Evolutionary conservation across 208 protist species (phyloP), one percentile per base, ranked within the genome.

Genomic region (Entamoeba invadens): DNA sequence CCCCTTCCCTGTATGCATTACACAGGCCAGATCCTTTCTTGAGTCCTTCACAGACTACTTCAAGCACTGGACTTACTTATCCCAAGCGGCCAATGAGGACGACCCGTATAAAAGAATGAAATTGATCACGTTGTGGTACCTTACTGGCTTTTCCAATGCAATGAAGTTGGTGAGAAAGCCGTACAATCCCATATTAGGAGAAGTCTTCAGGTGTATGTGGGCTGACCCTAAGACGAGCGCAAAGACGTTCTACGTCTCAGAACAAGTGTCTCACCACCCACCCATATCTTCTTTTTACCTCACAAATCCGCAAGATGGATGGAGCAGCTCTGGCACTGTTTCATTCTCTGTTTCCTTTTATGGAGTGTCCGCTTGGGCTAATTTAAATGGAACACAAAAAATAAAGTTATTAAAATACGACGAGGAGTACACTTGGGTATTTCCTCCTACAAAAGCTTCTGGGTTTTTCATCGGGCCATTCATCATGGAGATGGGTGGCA

Each of bases 111-210:
- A 93, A 18, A 50, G 47, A 94, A 93, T 95, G 45, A 45, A 94
- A 44, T 14, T 45, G 31, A 14, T 92, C 8, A 14, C 87, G 2
- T 91, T 95, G 92, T 98, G 97, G 97, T 98, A 97, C 93, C 42
- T 98, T 5, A 96, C 96, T 25, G 97, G 96, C n/a, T 98, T 97
- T 91, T 96, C 97, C 92, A 93, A 97, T 51, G 94, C 93, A 57
- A 96, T 96, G n/a, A 95, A 94, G 93, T 96, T 96, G 4, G 95
- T 97, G 10, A 97, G 97, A 92, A 98, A 98, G 95, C 97, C 97
- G 38, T 98, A 98, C 93, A 98, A 98, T 93, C 97, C 97, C 0
- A 96, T 98, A 16, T 92, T 98, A 0, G 97, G 97, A 6, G 97
- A 98, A 94, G 96, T 96, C 38, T 98, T 97, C 94, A 47, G 96